Percentiles rank a stretch among this genome's conserved stretches.
phyloP scores from a whole-genome alignment of 2,329 filamentous ascomycete genomes.

The Paecilomyces variotii region DNA sequence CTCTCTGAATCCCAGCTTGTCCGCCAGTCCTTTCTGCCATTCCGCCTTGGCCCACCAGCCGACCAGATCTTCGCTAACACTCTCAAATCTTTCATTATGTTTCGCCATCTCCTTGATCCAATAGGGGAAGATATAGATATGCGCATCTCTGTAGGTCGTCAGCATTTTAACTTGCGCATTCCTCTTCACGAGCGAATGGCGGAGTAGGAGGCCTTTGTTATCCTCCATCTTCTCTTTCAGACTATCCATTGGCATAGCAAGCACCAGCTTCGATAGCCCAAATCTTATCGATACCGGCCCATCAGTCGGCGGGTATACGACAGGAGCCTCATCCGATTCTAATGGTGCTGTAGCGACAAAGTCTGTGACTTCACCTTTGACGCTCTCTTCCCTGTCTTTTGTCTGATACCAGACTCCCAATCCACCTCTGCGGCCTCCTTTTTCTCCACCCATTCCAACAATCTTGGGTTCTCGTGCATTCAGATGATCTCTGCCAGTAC shows the following conservation, averaged over 20 bases:
- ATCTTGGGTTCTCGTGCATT: constrained; percentile 35
- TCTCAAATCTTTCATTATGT: constrained; percentile 73
- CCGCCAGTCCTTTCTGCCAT: constrained; percentile 75
- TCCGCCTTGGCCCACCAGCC: constrained; percentile 93
- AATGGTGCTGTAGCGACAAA: constrained; percentile 75
- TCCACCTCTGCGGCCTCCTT: constrained; percentile 62
- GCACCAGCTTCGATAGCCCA: constrained; percentile 69
- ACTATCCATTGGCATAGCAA: constrained; percentile 80
- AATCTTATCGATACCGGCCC: constrained; percentile 55
- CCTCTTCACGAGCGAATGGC: constrained; percentile 65
- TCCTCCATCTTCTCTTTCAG: constrained; percentile 75
- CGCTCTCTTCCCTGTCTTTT: constrained; percentile 58
- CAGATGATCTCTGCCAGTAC: constrained; percentile 42
- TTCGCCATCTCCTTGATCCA: constrained; percentile 84
- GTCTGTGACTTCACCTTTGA: constrained; percentile 89
- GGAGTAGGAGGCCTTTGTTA: constrained; percentile 57
- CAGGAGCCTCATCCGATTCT: constrained; percentile 40
- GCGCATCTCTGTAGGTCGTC: constrained; percentile 78
- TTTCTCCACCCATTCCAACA: constrained; percentile 46
- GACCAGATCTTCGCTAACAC: constrained; percentile 81
- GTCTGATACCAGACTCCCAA: constrained; percentile 89
- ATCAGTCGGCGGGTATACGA: constrained; percentile 47
- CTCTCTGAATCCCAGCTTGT: constrained; percentile 66
- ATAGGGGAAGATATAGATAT: constrained; percentile 87
- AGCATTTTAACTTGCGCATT: constrained; percentile 73